These are phyloP conservation scores for Suhomyces canberraensis DNA, from an alignment of 805 yeast species.

Conservation along the genomic window DNA sequence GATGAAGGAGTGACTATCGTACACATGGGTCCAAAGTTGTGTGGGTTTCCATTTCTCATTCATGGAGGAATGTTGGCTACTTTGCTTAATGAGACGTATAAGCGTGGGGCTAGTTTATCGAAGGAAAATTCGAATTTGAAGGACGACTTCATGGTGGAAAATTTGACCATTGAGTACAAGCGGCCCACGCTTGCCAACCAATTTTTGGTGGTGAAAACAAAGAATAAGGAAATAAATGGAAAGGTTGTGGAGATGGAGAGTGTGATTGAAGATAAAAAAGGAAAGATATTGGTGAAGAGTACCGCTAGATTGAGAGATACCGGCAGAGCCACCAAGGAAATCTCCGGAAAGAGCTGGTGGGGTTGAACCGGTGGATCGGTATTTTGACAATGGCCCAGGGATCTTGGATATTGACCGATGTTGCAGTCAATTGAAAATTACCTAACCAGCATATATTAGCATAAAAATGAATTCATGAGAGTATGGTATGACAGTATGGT, in stretches of 20 bases:
- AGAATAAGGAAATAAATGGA: conserved; percentile 17
- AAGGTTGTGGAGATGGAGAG: conserved; percentile 46
- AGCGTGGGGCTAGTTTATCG: conserved; percentile 48
- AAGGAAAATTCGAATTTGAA: conserved; percentile 30
- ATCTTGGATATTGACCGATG: no score
- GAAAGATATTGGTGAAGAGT: conserved; percentile 57
- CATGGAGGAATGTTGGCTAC: conserved; percentile 91
- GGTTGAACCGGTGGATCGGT: no score
- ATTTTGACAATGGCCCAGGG: no score
- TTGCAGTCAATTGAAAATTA: no score
- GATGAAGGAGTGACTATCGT: conserved; percentile 63
- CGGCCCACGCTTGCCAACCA: conserved; percentile 78
- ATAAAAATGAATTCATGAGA: no score
- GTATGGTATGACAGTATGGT: no score
- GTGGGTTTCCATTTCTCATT: conserved; percentile 83
- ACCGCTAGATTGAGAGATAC: conserved; percentile 45
- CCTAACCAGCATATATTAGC: no score
- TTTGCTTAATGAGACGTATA: conserved; percentile 71
- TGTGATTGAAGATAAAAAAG: conserved; percentile 49
- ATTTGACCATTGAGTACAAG: conserved; percentile 51
- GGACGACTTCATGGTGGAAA: conserved; percentile 41
- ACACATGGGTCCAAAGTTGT: conserved; percentile 72
- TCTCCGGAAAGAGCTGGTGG: background rate
- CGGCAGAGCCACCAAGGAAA: conserved; percentile 23
- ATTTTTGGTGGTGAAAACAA: conserved; percentile 63